Percentiles rank a stretch among this genome's conserved stretches.
Evolutionary conservation across 345 rosid species (phyloP).

Genomic region (Aegle marmelos): DNA sequence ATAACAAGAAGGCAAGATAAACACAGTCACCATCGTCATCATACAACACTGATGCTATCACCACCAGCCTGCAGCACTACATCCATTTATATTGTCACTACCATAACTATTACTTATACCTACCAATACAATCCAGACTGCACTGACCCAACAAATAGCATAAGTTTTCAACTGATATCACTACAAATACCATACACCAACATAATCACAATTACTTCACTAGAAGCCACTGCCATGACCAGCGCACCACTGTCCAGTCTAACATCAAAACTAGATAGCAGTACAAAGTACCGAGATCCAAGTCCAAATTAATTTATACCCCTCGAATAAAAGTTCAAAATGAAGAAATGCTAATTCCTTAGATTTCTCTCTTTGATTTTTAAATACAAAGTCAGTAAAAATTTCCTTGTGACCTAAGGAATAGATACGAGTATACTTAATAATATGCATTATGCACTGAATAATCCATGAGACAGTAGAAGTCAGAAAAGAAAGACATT

Average conservation of each 20-base stretch:
- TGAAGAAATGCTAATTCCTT: background rate
- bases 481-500: background rate
- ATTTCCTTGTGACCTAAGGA: background rate
- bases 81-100: background rate
- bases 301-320: background rate
- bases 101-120: background rate
- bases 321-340: background rate
- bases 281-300: background rate
- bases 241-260: background rate
- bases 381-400: background rate
- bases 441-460: background rate
- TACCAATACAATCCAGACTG: background rate
- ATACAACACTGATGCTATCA: background rate
- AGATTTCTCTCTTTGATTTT: background rate
- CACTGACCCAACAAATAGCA: background rate
- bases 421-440: background rate
- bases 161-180: background rate
- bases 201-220: background rate
- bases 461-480: background rate
- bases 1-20: background rate
- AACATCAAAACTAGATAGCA: background rate
- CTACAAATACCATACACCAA: background rate
- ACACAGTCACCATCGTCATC: background rate
- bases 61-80: background rate
- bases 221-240: background rate